Evolutionary conservation across 306 rosid species (phyloP), one percentile per base, ranked within the genome.

Genomic region (Coriaria nepalensis): DNA sequence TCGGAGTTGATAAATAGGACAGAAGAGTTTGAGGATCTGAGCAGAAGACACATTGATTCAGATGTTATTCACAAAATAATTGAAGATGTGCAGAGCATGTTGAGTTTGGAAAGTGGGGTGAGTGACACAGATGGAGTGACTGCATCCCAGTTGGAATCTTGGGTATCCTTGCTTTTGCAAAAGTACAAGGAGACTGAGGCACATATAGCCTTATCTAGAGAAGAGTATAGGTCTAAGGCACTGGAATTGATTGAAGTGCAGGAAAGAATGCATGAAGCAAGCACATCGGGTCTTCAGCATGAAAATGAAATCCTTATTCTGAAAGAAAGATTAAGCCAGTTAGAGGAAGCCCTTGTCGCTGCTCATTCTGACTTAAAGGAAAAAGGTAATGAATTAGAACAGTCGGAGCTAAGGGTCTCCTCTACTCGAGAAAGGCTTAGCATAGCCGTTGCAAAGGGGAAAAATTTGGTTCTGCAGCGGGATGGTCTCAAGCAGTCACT

Each of bases 381-480:
- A 64, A 92, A 77, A 72, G 52, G 41, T 57, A 58, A 62, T 53
- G 98, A 92, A 63, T 78, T 82, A 48, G 83, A 77, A 58, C 85
- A 82, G 63, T 71, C 93, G 13, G 96, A 92, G 65, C 96, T 75
- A 63, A 82, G 94, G 49, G 81, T 78, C 50, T 75, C 83, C 57
- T 80, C 98, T 45, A 50, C 78, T 32, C 71, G 96, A 58, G 96
- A 85, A 73, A 92, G 85, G 74, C 96, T 92, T 58, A 51, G 94
- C 73, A 85, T 92, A 59, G 98, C 98, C 63, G 98, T 85, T 62
- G 60, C 94, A 64, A 92, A 85, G 77, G 98, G 98, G 33, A 92
- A 92, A 69, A 94, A 94, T 51, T 73, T 92, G 78, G 65, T 90
- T 45, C 94, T 90, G 48, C 95, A 84, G 72, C 78, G 98, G 33